These are phyloP conservation scores for Phylloporus sp. DNA, from an alignment of 768 basidiomycete species.

Conservation along the genomic window DNA sequence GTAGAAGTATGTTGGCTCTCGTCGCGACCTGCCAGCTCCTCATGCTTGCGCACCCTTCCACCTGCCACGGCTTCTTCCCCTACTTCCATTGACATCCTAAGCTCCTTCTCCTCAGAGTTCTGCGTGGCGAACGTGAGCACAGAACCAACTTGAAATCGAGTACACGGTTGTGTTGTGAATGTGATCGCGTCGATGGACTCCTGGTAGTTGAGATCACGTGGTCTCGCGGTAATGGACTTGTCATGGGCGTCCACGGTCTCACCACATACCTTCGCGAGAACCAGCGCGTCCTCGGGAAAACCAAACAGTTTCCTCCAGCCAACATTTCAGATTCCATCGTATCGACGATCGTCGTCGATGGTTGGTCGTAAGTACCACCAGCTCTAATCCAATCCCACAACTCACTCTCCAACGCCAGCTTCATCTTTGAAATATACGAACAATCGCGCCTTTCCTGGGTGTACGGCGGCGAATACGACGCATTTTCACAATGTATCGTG, in stretches of 20 bases:
- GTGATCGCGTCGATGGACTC: too few relatives aligned
- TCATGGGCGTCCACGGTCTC: constrained; percentile 51
- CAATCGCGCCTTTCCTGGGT: constrained; percentile 71
- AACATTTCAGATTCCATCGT: constrained; percentile 6
- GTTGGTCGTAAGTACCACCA: constrained; percentile 72
- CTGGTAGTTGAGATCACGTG: too few relatives aligned
- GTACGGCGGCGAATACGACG: constrained; percentile 75
- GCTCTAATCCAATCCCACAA: constrained; percentile 2
- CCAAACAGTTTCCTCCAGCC: constrained; percentile 26
- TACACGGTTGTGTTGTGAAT: too few relatives aligned
- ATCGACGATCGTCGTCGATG: constrained; percentile 68
- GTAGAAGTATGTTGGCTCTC: not conserved
- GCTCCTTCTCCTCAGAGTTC: too few relatives aligned
- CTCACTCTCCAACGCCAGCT: constrained; percentile 39
- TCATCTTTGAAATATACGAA: constrained; percentile 66
- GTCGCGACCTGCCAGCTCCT: too few relatives aligned
- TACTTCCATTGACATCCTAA: too few relatives aligned
- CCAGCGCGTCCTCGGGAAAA: constrained; percentile 35
- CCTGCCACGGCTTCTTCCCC: too few relatives aligned
- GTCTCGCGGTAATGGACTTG: constrained; percentile 18
- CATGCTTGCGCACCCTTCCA: too few relatives aligned
- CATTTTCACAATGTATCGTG: constrained; percentile 46
- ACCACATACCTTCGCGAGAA: constrained; percentile 49
- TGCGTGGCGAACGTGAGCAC: too few relatives aligned
- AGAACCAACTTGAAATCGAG: too few relatives aligned